Base-by-base conservation (phyloP, 345 rosid species). In the Syzygium aqueum region DNA sequence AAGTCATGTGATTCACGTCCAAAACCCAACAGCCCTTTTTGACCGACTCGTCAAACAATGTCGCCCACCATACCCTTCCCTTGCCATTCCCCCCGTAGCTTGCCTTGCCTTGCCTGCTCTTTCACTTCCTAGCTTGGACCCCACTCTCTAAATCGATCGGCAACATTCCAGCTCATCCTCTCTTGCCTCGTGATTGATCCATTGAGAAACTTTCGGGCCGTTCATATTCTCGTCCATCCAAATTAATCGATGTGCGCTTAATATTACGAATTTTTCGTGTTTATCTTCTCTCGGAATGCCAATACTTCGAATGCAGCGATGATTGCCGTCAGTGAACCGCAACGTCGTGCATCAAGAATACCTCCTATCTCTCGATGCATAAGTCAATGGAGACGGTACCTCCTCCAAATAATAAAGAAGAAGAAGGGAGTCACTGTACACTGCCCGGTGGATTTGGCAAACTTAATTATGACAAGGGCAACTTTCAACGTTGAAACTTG, bases 41-140 rank as follows among this genome's bases (percentile, higher is more conserved):
- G 85, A 85, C 54, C 19, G 13, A 7, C 65, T 65, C 40, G 77
- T 90, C 86, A 88, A 90, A 82, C 21, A 87, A 54, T 85, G 90
- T 88, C 53, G 85, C 88, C 87, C 52, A 63, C 73, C 78, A 30
- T 30, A 43, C 46, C 78, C 17, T 11, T 0, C 15, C 65, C 51
- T 50, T 50, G 8, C 59, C 59, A 8, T 54, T 8, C 59, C 56
- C 56, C 57, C 57, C 57, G 8, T 28, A 15, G 40, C 77, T 65
- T 28, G 37, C 43, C 46, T 67, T 30, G 54, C 21, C 21, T 7
- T 21, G 59, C 25, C 8, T 25, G 65, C 14, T 7, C 80, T 17
- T 25, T 33, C 43, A 6, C 80, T 73, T 73, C 11, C 12, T 37
- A 33, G 49, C 27, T 73, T 73, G 37, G 82, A 37, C 82, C 82